These are phyloP conservation scores for Flaveria robusta DNA, from an alignment of 129 eudicot species.

Conservation along the genomic window DNA sequence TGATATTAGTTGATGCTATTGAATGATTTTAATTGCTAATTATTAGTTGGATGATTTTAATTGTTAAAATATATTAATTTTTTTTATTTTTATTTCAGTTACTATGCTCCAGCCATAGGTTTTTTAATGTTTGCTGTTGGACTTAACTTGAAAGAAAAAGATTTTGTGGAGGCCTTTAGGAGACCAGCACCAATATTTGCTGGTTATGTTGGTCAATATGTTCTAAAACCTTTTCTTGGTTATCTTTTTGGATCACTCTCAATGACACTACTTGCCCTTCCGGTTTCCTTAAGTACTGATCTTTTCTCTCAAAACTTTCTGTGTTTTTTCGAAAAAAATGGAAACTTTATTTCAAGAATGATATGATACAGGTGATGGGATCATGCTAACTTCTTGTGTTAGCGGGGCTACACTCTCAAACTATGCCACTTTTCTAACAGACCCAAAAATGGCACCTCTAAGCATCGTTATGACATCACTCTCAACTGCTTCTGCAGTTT, in stretches of 20 bases:
- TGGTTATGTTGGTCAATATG: constrained; percentile 80
- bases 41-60: no score
- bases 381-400: constrained; percentile 80
- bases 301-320: neutral
- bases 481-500: constrained; percentile 77
- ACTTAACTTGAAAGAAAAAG: constrained; percentile 75
- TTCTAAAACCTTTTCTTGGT: constrained; percentile 77
- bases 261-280: constrained; percentile 53
- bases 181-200: constrained; percentile 74
- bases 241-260: constrained; percentile 65
- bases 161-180: constrained; percentile 76
- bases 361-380: constrained; percentile 66
- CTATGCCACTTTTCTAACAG: constrained; percentile 85
- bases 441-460: constrained; percentile 80
- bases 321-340: neutral
- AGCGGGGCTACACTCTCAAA: constrained; percentile 94
- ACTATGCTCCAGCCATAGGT: constrained; percentile 85
- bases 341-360: neutral
- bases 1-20: no score
- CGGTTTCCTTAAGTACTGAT: constrained; percentile 57
- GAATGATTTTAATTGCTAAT: no score
- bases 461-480: constrained; percentile 91
- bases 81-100: no score
- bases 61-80: no score
- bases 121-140: constrained; percentile 95